Percentiles rank a stretch among this genome's conserved stretches.
phyloP scores from a whole-genome alignment of 1,284 basidiomycete genomes.

The Naganishia liquefaciens region DNA sequence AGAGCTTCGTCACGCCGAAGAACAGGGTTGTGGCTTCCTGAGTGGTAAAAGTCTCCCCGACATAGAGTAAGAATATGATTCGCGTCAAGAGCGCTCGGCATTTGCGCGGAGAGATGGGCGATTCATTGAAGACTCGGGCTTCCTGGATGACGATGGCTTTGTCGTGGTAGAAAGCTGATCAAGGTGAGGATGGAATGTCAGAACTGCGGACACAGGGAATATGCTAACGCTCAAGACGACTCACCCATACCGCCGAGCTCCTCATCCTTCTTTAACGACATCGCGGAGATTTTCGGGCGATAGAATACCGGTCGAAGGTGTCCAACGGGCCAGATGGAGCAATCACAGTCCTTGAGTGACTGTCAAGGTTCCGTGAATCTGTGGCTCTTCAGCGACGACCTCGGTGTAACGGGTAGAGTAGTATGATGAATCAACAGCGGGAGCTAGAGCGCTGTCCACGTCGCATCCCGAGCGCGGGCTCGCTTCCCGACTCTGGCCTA shows the following conservation, averaged over 20 bases:
- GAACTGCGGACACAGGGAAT: neutral
- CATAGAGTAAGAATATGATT: conserved; percentile 93
- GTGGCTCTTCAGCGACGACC: too few relatives aligned
- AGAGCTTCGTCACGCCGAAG: conserved; percentile 98
- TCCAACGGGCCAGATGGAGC: too few relatives aligned
- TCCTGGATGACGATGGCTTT: conserved; percentile 97
- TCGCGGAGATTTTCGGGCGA: conserved; percentile 33
- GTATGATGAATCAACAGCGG: conserved; percentile 26
- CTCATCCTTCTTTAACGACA: conserved; percentile 86
- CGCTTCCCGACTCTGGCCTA: conserved; percentile 6
- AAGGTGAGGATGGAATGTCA: neutral
- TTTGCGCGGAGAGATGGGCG: conserved; percentile 93
- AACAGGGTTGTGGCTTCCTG: conserved; percentile 98
- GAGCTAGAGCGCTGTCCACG: conserved; percentile 8
- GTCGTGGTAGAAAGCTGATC: conserved; percentile 65
- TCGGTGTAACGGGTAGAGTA: too few relatives aligned
- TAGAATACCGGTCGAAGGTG: too few relatives aligned
- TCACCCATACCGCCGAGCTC: conserved; percentile 65
- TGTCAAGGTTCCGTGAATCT: neutral
- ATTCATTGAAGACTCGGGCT: conserved; percentile 98
- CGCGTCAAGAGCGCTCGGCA: conserved; percentile 94
- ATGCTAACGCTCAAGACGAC: conserved; percentile 30
- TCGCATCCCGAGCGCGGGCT: neutral
- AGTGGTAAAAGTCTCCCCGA: conserved; percentile 90
- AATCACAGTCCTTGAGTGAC: too few relatives aligned